These are phyloP conservation scores for Colletotrichum noveboracense DNA, from an alignment of 2,329 filamentous ascomycete genomes.

Conservation along the genomic window DNA sequence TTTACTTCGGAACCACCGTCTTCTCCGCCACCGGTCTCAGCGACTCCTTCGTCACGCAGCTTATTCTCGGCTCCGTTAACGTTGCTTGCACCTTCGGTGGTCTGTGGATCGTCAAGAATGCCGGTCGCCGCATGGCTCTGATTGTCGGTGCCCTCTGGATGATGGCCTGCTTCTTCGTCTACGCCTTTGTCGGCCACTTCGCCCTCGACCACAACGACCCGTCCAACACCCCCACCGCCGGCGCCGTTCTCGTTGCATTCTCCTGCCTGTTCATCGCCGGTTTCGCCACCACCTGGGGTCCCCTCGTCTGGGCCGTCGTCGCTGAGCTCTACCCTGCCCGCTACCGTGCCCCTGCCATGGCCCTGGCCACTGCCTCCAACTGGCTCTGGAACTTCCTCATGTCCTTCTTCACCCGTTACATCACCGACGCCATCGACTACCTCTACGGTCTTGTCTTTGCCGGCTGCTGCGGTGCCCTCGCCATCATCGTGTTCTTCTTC, in stretches of 20 bases:
- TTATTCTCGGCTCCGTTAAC: constrained; percentile 72
- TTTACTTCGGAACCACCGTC: constrained; percentile 70
- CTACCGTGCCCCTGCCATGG: constrained; percentile 59
- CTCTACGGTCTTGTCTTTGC: constrained; percentile 76
- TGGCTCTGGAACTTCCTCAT: constrained; percentile 71
- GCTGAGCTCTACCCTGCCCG: constrained; percentile 69
- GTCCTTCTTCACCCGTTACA: constrained; percentile 67
- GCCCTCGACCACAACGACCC: constrained; percentile 46
- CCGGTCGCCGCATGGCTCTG: constrained; percentile 67
- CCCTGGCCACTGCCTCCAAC: constrained; percentile 61
- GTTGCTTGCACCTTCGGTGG: constrained; percentile 69
- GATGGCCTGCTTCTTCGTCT: constrained; percentile 55
- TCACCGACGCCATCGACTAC: constrained; percentile 72
- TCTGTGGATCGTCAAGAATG: constrained; percentile 69
- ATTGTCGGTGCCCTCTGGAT: constrained; percentile 69
- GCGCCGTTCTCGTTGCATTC: constrained; percentile 69
- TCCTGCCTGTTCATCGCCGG: constrained; percentile 72
- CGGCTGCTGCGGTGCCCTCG: constrained; percentile 67
- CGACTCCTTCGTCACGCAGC: constrained; percentile 71
- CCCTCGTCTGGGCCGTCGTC: constrained; percentile 70
- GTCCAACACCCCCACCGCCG: constrained; percentile 51
- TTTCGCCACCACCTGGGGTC: constrained; percentile 74
- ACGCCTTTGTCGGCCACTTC: constrained; percentile 54
- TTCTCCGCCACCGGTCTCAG: constrained; percentile 69
- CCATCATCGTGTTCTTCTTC: constrained; percentile 76